A percentile compares a stretch with the other conserved stretches of the same genome.
These are phyloP conservation scores for Coccomyxa sp. DNA, from an alignment of 139 green algal species.

Conservation along the genomic window DNA sequence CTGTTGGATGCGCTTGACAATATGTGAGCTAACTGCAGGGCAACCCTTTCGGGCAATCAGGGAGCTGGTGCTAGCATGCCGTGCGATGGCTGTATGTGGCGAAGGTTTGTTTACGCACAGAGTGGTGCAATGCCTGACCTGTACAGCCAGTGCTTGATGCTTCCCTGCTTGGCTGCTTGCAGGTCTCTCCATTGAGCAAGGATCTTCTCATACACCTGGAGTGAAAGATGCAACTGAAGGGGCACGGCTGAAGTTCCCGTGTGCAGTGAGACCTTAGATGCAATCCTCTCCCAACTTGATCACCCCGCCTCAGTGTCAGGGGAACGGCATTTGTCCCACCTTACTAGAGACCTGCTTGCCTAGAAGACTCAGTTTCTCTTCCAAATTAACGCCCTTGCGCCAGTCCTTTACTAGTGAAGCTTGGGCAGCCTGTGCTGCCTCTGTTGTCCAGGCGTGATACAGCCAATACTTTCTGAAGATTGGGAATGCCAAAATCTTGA, in stretches of 20 bases:
- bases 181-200: not conserved
- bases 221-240: not conserved
- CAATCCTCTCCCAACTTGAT: not conserved
- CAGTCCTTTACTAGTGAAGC: not conserved
- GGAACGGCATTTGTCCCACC: not conserved
- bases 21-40: not conserved
- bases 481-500: not conserved
- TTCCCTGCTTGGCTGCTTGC: not conserved
- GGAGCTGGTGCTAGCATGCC: too few species aligned
- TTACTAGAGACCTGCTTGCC: not conserved
- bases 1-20: not conserved
- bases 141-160: slow-evolving; percentile 3
- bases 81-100: not conserved
- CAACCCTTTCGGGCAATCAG: too few species aligned
- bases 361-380: not conserved
- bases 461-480: slow-evolving; percentile 4
- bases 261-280: not conserved
- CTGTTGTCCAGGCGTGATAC: not conserved
- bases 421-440: not conserved
- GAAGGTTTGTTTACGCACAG: not conserved
- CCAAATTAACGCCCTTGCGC: not conserved
- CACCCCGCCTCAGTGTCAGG: not conserved
- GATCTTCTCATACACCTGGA: slow-evolving; percentile 2
- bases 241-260: not conserved
- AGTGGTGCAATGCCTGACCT: not conserved